Percentiles rank a stretch among this genome's conserved stretches.
Conservation (phyloP, 2,329 filamentous ascomycete genomes). For the Talaromyces sp. region DNA sequence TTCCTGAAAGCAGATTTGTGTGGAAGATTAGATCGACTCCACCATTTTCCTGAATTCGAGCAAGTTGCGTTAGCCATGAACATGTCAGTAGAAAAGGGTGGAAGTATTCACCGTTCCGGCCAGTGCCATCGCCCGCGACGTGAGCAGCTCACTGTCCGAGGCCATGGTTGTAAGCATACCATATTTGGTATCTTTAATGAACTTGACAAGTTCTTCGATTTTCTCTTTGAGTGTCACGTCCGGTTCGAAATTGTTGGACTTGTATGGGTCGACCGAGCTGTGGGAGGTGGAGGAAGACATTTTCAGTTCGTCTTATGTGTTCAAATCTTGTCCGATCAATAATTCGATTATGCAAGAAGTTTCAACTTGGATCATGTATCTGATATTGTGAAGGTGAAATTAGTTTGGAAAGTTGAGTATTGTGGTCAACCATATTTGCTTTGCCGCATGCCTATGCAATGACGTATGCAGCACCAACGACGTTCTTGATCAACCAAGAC, state of each 20-base stretch:
- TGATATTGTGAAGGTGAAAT: background rate
- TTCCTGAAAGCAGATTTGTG: slow-evolving; percentile 84
- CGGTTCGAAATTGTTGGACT: slow-evolving; percentile 62
- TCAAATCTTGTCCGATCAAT: background rate
- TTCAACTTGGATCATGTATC: background rate
- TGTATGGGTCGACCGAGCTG: slow-evolving; percentile 70
- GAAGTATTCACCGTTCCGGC: slow-evolving; percentile 61
- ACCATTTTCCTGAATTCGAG: slow-evolving; percentile 58
- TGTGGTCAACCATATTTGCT: background rate
- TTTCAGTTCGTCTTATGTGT: slow-evolving; percentile 2
- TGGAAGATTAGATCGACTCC: slow-evolving; percentile 83
- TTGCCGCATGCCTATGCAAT: background rate
- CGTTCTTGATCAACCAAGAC: background rate
- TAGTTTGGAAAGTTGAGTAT: background rate
- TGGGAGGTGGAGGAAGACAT: slow-evolving; percentile 48
- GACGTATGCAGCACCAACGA: background rate
- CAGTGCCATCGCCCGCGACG: slow-evolving; percentile 81
- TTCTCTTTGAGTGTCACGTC: slow-evolving; percentile 70
- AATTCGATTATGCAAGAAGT: background rate
- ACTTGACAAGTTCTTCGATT: slow-evolving; percentile 66
- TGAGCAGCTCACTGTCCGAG: slow-evolving; percentile 59
- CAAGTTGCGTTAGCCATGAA: background rate
- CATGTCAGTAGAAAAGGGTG: background rate
- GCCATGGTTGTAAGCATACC: slow-evolving; percentile 83
- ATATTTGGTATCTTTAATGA: slow-evolving; percentile 71